Percentiles rank a stretch among this genome's conserved stretches.
These are phyloP conservation scores for Candida methanosorbosa DNA, from an alignment of 805 yeast genomes.

Conservation along the genomic window DNA sequence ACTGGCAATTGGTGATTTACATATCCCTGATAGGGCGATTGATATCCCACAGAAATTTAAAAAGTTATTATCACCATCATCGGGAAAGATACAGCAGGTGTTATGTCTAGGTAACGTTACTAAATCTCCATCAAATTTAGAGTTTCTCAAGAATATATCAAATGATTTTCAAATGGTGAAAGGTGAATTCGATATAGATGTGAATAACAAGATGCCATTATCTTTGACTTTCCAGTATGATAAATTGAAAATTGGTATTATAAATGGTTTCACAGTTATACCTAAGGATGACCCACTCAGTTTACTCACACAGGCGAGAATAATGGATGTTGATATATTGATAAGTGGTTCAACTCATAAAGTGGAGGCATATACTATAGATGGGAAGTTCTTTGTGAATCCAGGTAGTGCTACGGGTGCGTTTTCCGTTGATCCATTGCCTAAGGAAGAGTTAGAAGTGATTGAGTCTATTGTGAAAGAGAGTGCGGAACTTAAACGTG, in stretches of 20 bases:
- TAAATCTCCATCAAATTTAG: slow-evolving; percentile 51
- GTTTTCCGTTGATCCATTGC: slow-evolving; percentile 54
- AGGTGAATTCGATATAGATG: slow-evolving; percentile 69
- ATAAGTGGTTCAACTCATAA: slow-evolving; percentile 91
- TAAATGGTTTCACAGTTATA: slow-evolving; percentile 75
- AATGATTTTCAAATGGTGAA: slow-evolving; percentile 67
- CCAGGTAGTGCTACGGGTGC: slow-evolving; percentile 99
- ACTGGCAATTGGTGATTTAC: slow-evolving; percentile 82
- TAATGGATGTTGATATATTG: slow-evolving; percentile 84
- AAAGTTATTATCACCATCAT: slow-evolving; percentile 62
- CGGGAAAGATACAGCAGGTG: slow-evolving; percentile 82
- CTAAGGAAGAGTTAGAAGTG: slow-evolving; percentile 38
- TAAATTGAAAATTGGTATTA: slow-evolving; percentile 69
- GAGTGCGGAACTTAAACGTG: not conserved
- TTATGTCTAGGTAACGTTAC: slow-evolving; percentile 80
- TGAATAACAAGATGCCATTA: slow-evolving; percentile 39
- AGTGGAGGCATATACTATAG: slow-evolving; percentile 88
- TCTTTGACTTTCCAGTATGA: slow-evolving; percentile 62
- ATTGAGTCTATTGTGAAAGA: slow-evolving; percentile 23
- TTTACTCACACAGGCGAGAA: slow-evolving; percentile 73
- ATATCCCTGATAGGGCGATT: slow-evolving; percentile 78
- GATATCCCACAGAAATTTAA: slow-evolving; percentile 57
- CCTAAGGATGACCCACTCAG: slow-evolving; percentile 87
- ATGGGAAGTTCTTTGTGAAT: slow-evolving; percentile 87
- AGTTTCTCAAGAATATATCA: slow-evolving; percentile 59